Base-by-base conservation (phyloP, 2,329 filamentous ascomycete species). In the Fusarium scirpi region DNA sequence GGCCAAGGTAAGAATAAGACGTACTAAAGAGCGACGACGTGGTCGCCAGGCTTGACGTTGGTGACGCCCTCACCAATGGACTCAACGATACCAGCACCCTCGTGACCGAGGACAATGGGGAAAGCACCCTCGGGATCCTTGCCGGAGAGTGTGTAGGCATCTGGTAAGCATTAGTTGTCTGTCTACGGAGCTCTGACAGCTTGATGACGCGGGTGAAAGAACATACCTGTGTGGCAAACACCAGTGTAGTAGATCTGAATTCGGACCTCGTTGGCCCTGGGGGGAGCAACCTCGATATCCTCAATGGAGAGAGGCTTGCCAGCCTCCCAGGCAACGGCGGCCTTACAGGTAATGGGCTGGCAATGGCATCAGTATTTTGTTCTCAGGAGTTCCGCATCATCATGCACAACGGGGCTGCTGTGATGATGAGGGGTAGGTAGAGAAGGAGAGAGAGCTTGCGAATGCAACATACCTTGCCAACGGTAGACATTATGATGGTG, bases 181-280 rank as follows among this genome's bases (percentile, higher is more conserved):
- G 57, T 32, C 46, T 45, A 4, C 5, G n/a, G 18, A 47, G 53
- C 49, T 38, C 38, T 29, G 46, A 49, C 34, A 61, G 57, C 69
- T 54, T 32, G 20, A 49, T 67, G 60, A 65, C 65, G 55, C 44
- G 40, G 43, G 20, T 6, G 8, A 15, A 27, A 43, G 58, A 65
- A 44, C 81, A 75, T 84, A 96, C 93, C 93, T 80, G 95, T 99
- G 85, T 99, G 96, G 87, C 96, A 99, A 80, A 99, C 96, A 83
- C 96, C 96, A 57, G 96, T 99, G 86, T 98, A 97, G 87, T 95
- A 91, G 80, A 98, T 93, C 86, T 98, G 85, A 79, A 99, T 97
- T 77, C 96, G 93, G 79, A 99, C 96, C 85, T 99, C 96, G 84
- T 97, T 89, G 67, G 95, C 94, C 83, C 87, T 90, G 65, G 96